These are phyloP conservation scores for Solanum medicagineum DNA, from an alignment of 257 asterid species.

Conservation along the genomic window DNA sequence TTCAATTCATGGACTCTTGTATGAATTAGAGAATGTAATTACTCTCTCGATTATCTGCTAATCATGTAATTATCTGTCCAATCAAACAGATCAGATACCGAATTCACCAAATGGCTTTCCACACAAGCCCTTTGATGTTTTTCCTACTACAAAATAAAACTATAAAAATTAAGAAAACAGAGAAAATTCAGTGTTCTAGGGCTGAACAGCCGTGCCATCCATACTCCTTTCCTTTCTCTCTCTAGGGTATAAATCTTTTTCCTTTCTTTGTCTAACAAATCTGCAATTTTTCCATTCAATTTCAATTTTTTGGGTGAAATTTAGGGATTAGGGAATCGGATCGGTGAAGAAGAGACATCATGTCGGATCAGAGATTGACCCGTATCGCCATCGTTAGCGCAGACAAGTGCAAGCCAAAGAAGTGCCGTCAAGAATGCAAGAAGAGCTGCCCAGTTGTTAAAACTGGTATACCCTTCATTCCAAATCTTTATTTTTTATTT, in stretches of 20 bases:
- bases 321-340: neutral
- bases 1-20: too few relatives aligned
- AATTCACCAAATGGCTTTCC: too few relatives aligned
- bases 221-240: neutral
- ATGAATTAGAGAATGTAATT: too few relatives aligned
- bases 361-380: constrained; percentile 88
- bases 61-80: too few relatives aligned
- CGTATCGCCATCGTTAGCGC: constrained; percentile 95
- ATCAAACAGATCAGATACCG: too few relatives aligned
- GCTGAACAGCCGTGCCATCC: neutral
- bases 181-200: neutral
- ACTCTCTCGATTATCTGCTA: too few relatives aligned
- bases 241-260: neutral
- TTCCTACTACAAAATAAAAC: too few relatives aligned
- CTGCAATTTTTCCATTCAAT: neutral
- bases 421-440: constrained; percentile 97
- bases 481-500: neutral
- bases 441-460: constrained; percentile 97
- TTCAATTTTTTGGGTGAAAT: neutral
- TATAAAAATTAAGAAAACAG: too few relatives aligned
- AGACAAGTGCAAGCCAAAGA: constrained; percentile 96
- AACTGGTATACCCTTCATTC: constrained; percentile 36
- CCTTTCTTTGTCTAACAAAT: neutral
- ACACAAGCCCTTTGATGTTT: too few relatives aligned
- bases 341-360: constrained; percentile 38